These are phyloP conservation scores for Beta lomatogona DNA, from an alignment of 179 eudicot species.

Conservation along the genomic window DNA sequence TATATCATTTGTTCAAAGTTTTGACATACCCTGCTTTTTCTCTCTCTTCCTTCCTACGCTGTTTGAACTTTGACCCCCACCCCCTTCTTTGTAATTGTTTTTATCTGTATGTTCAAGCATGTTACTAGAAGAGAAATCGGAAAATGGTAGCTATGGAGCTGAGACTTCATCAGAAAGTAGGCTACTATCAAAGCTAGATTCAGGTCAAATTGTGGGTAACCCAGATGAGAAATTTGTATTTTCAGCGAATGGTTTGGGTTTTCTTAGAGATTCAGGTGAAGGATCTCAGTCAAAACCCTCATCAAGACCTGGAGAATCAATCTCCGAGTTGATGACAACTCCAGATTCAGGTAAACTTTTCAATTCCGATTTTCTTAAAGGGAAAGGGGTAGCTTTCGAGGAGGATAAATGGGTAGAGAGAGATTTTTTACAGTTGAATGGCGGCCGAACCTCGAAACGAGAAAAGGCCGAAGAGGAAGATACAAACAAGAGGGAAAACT, in stretches of 20 bases:
- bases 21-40: too few species aligned
- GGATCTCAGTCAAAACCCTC: slow-evolving; percentile 43
- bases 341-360: not conserved
- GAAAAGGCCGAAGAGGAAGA: slow-evolving; percentile 36
- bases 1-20: too few species aligned
- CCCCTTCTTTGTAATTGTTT: not conserved
- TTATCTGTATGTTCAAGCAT: not conserved
- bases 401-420: slow-evolving; percentile 64
- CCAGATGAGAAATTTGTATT: slow-evolving; percentile 42
- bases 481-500: slow-evolving; percentile 34
- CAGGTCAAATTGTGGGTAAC: slow-evolving; percentile 23
- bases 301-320: not conserved
- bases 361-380: slow-evolving; percentile 43
- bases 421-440: slow-evolving; percentile 71
- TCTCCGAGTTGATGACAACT: slow-evolving; percentile 16
- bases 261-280: slow-evolving; percentile 37
- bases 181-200: slow-evolving; percentile 7
- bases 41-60: too few species aligned
- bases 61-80: too few species aligned
- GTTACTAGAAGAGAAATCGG: not conserved
- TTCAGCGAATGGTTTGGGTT: slow-evolving; percentile 47
- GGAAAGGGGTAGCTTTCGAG: slow-evolving; percentile 49
- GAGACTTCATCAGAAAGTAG: not conserved
- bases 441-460: slow-evolving; percentile 43
- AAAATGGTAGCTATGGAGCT: not conserved